These are phyloP conservation scores for Chlamydomonas reinhardtii DNA, from an alignment of 163 green algal species.

Conservation along the genomic window DNA sequence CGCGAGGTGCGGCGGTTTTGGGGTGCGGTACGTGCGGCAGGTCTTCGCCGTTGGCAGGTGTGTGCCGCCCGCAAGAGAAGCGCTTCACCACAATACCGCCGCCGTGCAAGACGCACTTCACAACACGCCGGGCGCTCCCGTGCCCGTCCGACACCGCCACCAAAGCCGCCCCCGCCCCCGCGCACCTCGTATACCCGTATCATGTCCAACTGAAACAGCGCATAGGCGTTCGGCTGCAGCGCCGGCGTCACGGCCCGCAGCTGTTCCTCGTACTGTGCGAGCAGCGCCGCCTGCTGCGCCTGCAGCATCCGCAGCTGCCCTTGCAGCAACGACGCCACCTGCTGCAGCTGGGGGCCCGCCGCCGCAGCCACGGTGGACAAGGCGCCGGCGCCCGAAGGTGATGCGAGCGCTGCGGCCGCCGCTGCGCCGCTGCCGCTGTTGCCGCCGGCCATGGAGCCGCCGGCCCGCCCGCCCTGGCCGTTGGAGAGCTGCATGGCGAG, in stretches of 20 bases:
- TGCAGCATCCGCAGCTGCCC: conserved; percentile 44
- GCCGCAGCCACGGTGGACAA: background rate
- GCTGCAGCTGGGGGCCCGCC: conserved; percentile 2
- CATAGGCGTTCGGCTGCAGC: conserved; percentile 11
- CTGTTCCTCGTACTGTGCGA: conserved; percentile 44
- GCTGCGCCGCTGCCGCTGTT: background rate
- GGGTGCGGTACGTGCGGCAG: too few species aligned
- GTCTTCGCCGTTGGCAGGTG: too few species aligned
- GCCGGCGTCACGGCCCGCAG: background rate
- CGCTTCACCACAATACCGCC: too few species aligned
- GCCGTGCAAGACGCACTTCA: too few species aligned
- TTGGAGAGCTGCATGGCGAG: too few species aligned
- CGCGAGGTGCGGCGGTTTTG: too few species aligned
- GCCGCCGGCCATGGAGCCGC: background rate
- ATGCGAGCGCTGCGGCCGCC: background rate
- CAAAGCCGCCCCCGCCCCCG: too few species aligned
- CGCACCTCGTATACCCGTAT: conserved; percentile 18
- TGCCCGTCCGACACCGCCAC: too few species aligned
- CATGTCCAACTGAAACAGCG: conserved; percentile 47
- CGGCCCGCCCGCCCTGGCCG: too few species aligned
- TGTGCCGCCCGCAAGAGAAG: too few species aligned
- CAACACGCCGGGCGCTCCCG: too few species aligned
- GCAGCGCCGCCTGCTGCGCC: conserved; percentile 20
- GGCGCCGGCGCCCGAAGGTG: background rate
- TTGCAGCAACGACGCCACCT: conserved; percentile 39